A percentile compares a stretch with the other conserved stretches of the same genome.
Conservation (phyloP, 306 rosid genomes). For the Trifolium repens region DNA sequence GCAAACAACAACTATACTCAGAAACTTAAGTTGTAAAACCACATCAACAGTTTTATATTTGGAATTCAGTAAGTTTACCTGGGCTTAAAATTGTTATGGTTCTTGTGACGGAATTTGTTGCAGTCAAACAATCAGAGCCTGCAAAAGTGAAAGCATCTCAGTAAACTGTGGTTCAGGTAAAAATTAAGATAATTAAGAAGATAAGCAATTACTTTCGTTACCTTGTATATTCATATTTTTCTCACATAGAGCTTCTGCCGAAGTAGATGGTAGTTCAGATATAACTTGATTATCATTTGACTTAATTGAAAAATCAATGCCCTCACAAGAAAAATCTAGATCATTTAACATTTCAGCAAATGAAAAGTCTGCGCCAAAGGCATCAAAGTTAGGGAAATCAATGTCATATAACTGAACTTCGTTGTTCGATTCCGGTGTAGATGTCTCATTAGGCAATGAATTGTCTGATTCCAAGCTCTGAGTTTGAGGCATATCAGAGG, state of each 20-base stretch:
- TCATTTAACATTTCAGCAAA: constrained; percentile 70
- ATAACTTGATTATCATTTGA: constrained; percentile 38
- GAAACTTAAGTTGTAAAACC: too few species aligned
- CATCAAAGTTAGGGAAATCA: constrained; percentile 64
- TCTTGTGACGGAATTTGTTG: constrained; percentile 63
- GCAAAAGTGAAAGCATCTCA: constrained; percentile 37
- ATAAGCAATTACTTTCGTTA: constrained; percentile 28
- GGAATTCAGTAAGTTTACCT: constrained; percentile 48
- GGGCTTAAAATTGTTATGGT: constrained; percentile 70
- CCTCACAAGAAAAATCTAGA: constrained; percentile 63
- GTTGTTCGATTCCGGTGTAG: constrained; percentile 60
- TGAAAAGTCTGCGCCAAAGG: constrained; percentile 66
- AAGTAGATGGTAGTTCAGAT: constrained; percentile 48
- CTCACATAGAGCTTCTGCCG: constrained; percentile 59
- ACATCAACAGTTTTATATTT: neutral
- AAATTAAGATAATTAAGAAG: neutral
- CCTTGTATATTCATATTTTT: constrained; percentile 58
- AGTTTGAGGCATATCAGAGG: constrained; percentile 47
- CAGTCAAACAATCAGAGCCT: constrained; percentile 62
- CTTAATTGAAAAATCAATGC: constrained; percentile 51
- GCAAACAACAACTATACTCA: neutral
- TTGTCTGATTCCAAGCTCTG: constrained; percentile 45
- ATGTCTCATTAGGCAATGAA: constrained; percentile 45
- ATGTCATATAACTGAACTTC: constrained; percentile 57
- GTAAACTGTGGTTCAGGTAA: constrained; percentile 2